Evolutionary conservation across 2,329 filamentous ascomycete genomes (phyloP), one percentile per base, ranked within the genome.

Genomic region (Amesomyces nigricolor): DNA sequence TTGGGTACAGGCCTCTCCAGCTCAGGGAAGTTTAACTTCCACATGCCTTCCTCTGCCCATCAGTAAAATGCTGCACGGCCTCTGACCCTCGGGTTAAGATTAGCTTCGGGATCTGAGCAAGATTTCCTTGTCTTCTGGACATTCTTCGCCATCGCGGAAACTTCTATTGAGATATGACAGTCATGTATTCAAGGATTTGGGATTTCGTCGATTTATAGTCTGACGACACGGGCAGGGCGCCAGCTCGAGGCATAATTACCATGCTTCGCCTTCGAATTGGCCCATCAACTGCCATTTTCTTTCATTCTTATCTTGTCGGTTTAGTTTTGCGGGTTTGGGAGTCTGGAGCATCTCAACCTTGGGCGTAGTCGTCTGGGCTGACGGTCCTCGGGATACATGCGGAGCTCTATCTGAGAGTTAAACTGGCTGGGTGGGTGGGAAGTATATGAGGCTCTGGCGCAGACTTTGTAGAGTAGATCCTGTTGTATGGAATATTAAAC

Each of bases 1-100:
- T 17, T 30, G n/a, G 53, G 53, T 7, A 5, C 9, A 17, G 46
- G 9, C 1, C 51, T 52, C 11, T 22, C 44, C 16, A 62, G 32
- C 39, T 40, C 58, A 13, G 56, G 56, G n/a, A 49, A 57, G 3
- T 62, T 62, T 19, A 49, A 57, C 17, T 60, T 58, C 22, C 22
- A 55, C 38, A 3, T 49, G 5, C 51, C 58, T 4, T 10, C 30
- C 11, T n/a, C 40, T 3, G 22, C 9, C 5, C 56, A 26, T 2
- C 44, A 52, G 47, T 52, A 37, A 43, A 5, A 26, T 22, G 26
- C 26, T 11, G 42, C 6, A 13, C 42, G 14, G 38, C 7, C 14
- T 40, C 14, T 40, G 4, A 17, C 38, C 38, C 14, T n/a, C 16
- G 38, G 38, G 19, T 5, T 13, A 30, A 39, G 10, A 32, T 40